Evolutionary conservation across 257 asterid species (phyloP), one percentile per base, ranked within the genome.

Genomic region (Nicotiana sylvestris): DNA sequence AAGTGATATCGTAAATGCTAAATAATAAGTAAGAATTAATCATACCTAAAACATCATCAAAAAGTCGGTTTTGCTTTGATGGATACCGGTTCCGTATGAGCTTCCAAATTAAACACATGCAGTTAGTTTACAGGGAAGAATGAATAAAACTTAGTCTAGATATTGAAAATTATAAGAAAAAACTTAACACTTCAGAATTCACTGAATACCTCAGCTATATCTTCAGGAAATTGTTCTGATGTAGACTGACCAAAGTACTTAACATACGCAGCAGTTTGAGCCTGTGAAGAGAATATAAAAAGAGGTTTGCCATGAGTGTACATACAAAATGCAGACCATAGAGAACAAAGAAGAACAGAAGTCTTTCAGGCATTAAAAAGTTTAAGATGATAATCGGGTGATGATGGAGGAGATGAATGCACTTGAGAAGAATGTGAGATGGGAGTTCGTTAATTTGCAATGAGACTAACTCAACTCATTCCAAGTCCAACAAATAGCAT

Each of bases 181-280:
- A 16, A 76, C 4, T 76, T 17, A 51, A 11, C 57, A 53, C 15
- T 11, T 53, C 80, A 51, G 80, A 76, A 51, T 76, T 49, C 53
- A 82, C 81, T 79, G 78, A 82, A 77, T 91, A 94, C 99, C 98
- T 96, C 98, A 12, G 97, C 97, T 86, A 96, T 90, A 68, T 96
- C 98, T 86, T 96, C 99, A 69, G 99, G 95, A 91, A 96, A 96
- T 60, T 91, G 97, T 87, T 94, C 98, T 62, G 98, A 94, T 79
- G 98, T 94, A 89, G 94, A 96, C 49, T 96, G 98, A 82, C 97
- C 98, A 86, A 96, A 96, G 88, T 91, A 96, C 85, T 96, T 96
- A 66, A 94, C 99, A 81, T 92, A 96, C 17, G 99, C 99, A 76
- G 93, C 86, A 81, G 84, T 89, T 89, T 96, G 98, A 89, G 93